These are phyloP conservation scores for Dothiorella sarmentorum DNA, from an alignment of 2,329 filamentous ascomycete genomes.

Conservation along the genomic window DNA sequence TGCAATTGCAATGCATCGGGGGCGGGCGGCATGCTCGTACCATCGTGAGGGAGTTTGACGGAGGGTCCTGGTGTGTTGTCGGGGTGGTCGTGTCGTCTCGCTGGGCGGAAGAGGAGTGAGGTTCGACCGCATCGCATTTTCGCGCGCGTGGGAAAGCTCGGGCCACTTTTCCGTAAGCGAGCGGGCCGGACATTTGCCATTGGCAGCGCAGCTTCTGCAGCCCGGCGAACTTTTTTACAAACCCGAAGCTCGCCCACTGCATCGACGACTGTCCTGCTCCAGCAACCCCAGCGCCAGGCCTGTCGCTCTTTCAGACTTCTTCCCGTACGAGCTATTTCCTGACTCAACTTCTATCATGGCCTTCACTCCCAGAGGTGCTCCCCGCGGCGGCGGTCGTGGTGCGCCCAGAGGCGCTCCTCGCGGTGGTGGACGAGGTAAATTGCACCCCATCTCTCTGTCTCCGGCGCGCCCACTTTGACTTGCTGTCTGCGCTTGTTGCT, in stretches of 20 bases:
- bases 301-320: too few species aligned
- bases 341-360: constrained; percentile 33
- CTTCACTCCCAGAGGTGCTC: constrained; percentile 46
- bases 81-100: constrained; percentile 23
- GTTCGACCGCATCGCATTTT: constrained; percentile 25
- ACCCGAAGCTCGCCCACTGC: constrained; percentile 13
- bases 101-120: constrained; percentile 20
- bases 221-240: constrained; percentile 16
- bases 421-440: constrained; percentile 37
- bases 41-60: constrained; percentile 41
- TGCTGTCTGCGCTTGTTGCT: not conserved
- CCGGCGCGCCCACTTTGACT: not conserved
- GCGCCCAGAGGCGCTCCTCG: constrained; percentile 31
- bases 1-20: constrained; percentile 7
- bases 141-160: constrained; percentile 13
- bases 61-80: constrained; percentile 33
- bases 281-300: too few species aligned
- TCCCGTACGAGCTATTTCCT: not conserved
- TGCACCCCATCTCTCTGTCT: not conserved
- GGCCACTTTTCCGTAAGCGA: constrained; percentile 12
- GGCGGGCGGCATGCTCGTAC: constrained; percentile 28
- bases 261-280: constrained; percentile 1
- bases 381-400: constrained; percentile 25
- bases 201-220: constrained; percentile 16
- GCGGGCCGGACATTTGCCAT: constrained; percentile 9